Percentiles rank a stretch among this genome's conserved stretches.
phyloP scores from a whole-genome alignment of 108 stramenopile genomes.

The Skeletonema menzelii region DNA sequence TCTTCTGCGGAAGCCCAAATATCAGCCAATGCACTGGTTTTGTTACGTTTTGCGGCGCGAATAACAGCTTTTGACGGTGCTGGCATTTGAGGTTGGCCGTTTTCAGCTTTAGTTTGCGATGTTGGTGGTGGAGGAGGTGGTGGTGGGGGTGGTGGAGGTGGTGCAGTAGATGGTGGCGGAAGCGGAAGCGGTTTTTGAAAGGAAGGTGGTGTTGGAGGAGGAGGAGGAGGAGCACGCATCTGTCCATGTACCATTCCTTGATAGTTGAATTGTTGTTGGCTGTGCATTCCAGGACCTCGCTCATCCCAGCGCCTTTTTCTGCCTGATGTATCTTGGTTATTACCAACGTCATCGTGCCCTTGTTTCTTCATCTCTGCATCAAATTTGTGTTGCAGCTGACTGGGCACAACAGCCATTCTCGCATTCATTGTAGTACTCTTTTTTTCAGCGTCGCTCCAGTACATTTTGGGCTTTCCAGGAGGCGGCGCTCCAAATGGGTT shows the following conservation, averaged over 20 bases:
- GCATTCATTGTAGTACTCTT: constrained; percentile 33
- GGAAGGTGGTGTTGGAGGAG: constrained; percentile 12
- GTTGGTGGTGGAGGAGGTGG: constrained; percentile 15
- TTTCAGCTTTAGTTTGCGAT: background rate
- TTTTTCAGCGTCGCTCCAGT: constrained; percentile 49
- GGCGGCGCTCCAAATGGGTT: constrained; percentile 87
- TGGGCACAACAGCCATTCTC: constrained; percentile 33
- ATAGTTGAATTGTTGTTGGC: constrained; percentile 12
- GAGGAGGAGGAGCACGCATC: constrained; percentile 31
- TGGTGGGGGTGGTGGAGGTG: constrained; percentile 13
- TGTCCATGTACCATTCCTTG: constrained; percentile 32
- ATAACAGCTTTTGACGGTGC: constrained; percentile 65
- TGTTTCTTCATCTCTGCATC: constrained; percentile 19
- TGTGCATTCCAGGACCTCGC: constrained; percentile 4
- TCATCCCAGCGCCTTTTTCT: constrained; percentile 17
- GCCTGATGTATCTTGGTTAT: constrained; percentile 11
- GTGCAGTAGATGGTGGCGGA: constrained; percentile 6
- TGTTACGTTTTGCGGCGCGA: constrained; percentile 41
- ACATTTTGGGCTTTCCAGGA: constrained; percentile 75
- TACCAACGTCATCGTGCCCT: background rate
- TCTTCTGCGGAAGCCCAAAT: constrained; percentile 89
- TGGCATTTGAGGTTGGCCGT: constrained; percentile 48
- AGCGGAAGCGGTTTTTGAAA: constrained; percentile 19
- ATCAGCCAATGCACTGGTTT: constrained; percentile 51
- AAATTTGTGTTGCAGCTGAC: constrained; percentile 22